phyloP scores from a whole-genome alignment of 257 asterid genomes.

The Anisodus tanguticus region DNA sequence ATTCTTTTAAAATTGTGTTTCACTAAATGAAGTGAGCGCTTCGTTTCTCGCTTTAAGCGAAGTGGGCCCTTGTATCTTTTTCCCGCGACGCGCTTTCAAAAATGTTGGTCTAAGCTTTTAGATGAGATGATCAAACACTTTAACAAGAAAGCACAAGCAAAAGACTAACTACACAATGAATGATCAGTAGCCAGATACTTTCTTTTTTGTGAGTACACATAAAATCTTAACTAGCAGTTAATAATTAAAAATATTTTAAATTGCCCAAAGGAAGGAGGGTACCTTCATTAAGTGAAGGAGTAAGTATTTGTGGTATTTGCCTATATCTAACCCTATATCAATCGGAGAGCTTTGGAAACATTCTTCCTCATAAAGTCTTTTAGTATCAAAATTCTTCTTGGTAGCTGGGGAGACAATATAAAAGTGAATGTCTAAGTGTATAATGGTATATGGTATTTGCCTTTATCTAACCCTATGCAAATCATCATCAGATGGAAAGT shows the following conservation, averaged over 20 bases:
- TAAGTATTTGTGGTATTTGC: background rate
- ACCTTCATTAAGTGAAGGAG: background rate
- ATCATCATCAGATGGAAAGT: background rate
- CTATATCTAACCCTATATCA: background rate
- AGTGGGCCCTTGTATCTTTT: no score
- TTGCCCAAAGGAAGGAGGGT: background rate
- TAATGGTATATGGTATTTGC: background rate
- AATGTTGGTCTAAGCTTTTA: no score
- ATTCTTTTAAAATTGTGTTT: no score
- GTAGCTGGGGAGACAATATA: background rate
- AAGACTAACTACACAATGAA: background rate
- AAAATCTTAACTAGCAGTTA: background rate
- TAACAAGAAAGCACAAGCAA: background rate
- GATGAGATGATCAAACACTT: no score
- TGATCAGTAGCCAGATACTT: background rate
- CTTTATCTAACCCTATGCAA: background rate
- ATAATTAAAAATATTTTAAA: no score
- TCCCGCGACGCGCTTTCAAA: no score
- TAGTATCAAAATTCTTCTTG: background rate
- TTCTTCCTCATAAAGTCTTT: background rate
- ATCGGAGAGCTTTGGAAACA: background rate
- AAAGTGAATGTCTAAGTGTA: background rate
- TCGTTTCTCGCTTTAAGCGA: no score
- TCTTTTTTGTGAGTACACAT: background rate
- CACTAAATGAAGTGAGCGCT: no score